phyloP scores from a whole-genome alignment of 2,329 filamentous ascomycete genomes.

The Cladosporium sp. region DNA sequence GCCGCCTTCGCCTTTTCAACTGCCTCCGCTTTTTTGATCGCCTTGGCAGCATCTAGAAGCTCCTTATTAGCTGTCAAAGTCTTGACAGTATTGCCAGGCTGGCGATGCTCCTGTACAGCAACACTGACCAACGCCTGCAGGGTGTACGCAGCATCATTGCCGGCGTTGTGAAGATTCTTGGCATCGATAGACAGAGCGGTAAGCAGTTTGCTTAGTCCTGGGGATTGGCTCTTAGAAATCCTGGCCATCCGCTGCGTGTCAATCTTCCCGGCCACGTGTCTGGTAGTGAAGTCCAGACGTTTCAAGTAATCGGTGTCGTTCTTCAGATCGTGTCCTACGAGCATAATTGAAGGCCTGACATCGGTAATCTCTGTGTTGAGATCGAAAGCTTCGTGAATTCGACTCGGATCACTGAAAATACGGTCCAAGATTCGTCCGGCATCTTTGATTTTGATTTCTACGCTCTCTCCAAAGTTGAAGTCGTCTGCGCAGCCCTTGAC shows the following conservation, averaged over 20 bases:
- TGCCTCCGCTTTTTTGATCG: neutral
- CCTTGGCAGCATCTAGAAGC: neutral
- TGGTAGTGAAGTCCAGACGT: slow-evolving; percentile 59
- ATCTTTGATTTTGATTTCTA: slow-evolving; percentile 48
- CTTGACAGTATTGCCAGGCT: neutral
- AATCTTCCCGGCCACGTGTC: slow-evolving; percentile 57
- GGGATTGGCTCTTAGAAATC: slow-evolving; percentile 46
- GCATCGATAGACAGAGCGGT: slow-evolving; percentile 58
- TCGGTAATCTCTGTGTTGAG: neutral
- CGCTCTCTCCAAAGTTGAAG: slow-evolving; percentile 68
- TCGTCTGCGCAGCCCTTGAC: slow-evolving; percentile 67
- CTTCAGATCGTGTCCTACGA: slow-evolving; percentile 72
- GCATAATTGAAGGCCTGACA: slow-evolving; percentile 53
- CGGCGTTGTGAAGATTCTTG: slow-evolving; percentile 34
- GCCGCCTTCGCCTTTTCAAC: neutral
- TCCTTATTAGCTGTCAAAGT: neutral
- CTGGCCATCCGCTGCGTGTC: slow-evolving; percentile 70
- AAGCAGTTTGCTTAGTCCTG: slow-evolving; percentile 59
- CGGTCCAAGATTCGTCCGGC: slow-evolving; percentile 44
- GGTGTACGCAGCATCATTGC: slow-evolving; percentile 37
- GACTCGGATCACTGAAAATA: slow-evolving; percentile 56
- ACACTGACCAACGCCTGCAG: slow-evolving; percentile 17
- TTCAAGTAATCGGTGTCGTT: slow-evolving; percentile 66
- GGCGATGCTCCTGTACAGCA: slow-evolving; percentile 6
- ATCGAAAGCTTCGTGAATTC: slow-evolving; percentile 21